A percentile compares a stretch with the other conserved stretches of the same genome.
phyloP scores from a whole-genome alignment of 495 filamentous ascomycete genomes.

The Bombardia bombarda region DNA sequence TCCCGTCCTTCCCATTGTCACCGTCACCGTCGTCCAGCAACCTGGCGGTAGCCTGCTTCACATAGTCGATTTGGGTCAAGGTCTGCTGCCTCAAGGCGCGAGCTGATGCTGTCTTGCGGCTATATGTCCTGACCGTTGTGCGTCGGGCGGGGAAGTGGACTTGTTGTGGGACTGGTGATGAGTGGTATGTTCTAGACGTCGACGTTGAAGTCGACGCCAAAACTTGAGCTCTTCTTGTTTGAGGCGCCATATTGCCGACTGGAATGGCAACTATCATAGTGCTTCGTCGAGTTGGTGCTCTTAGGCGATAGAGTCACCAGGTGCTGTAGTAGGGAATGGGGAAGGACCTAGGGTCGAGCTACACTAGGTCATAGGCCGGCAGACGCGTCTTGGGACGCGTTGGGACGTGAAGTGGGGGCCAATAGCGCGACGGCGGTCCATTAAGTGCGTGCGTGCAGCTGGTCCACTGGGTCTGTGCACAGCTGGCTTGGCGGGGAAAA shows the following conservation, averaged over 20 bases:
- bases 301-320: too few relatives aligned
- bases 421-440: neutral
- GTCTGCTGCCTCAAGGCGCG: conserved; percentile 33
- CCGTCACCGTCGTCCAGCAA: neutral
- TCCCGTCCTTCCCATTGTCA: neutral
- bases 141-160: conserved; percentile 27
- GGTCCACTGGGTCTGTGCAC: neutral
- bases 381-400: neutral
- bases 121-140: conserved; percentile 32
- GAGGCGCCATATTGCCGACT: conserved; percentile 21
- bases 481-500: neutral
- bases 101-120: conserved; percentile 17
- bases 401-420: neutral
- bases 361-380: too few relatives aligned
- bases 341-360: too few relatives aligned
- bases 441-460: neutral
- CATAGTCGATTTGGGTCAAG: conserved; percentile 42
- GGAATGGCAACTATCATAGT: neutral
- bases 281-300: too few relatives aligned
- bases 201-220: conserved; percentile 8
- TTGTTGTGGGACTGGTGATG: conserved; percentile 32
- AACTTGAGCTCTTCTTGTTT: conserved; percentile 18
- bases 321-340: too few relatives aligned
- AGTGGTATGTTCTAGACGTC: conserved; percentile 28
- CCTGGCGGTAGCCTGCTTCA: conserved; percentile 11